Conservation (phyloP, 2,329 filamentous ascomycete genomes). For the Ascochyta viciae-villosae region DNA sequence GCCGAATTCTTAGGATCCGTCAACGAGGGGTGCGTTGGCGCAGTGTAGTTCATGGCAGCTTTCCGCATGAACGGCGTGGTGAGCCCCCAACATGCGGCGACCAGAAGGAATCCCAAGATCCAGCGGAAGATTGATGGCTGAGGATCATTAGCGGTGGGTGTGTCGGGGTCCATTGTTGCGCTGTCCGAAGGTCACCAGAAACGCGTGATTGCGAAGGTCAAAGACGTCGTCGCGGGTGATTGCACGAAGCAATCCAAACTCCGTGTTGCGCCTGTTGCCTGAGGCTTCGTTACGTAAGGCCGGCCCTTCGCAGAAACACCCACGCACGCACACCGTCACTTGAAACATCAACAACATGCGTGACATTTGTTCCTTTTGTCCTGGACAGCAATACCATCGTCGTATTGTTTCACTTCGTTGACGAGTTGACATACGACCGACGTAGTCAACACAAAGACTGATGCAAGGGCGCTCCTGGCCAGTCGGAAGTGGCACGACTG, state of each 20-base stretch:
- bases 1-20: slow-evolving; percentile 58
- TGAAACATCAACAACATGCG: slow-evolving; percentile 2
- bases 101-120: slow-evolving; percentile 85
- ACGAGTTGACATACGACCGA: not conserved
- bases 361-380: not conserved
- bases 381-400: not conserved
- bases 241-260: not conserved
- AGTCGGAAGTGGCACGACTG: slow-evolving; percentile 3
- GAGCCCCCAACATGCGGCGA: slow-evolving; percentile 91
- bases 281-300: not conserved
- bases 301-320: not conserved
- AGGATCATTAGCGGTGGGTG: slow-evolving; percentile 30
- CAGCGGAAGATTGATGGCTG: slow-evolving; percentile 72
- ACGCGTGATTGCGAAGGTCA: not conserved
- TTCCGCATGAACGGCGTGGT: slow-evolving; percentile 88
- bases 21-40: slow-evolving; percentile 49
- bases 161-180: slow-evolving; percentile 43
- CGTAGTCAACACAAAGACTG: not conserved
- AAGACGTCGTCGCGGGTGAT: slow-evolving; percentile 1
- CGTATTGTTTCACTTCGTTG: slow-evolving; percentile 1
- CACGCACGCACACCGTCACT: not conserved
- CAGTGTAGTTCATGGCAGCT: slow-evolving; percentile 78
- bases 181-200: not conserved
- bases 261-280: not conserved
- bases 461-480: slow-evolving; percentile 13